Evolutionary conservation across 345 rosid genomes (phyloP).

Genomic region (Brassica nigra): DNA sequence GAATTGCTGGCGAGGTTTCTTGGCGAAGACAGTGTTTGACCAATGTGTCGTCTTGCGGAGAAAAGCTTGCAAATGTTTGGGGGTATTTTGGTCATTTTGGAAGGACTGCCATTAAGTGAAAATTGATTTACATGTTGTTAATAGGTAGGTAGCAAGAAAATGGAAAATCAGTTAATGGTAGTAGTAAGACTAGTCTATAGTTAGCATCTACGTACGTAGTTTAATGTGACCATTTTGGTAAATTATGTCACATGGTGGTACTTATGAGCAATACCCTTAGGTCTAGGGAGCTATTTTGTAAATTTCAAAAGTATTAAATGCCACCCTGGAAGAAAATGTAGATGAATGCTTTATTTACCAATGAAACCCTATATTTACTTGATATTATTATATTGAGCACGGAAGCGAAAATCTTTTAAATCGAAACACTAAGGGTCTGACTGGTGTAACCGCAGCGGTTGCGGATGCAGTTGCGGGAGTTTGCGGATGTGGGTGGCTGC

Average conservation of each 20-base stretch:
- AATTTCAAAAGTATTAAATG: not conserved
- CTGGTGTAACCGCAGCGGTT: no score
- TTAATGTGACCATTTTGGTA: constrained; percentile 25
- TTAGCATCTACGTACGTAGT: constrained; percentile 2
- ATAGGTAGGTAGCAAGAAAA: not conserved
- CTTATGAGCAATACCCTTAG: not conserved
- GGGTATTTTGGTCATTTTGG: constrained; percentile 21
- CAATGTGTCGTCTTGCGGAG: constrained; percentile 17
- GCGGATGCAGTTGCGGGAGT: no score
- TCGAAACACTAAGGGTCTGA: not conserved
- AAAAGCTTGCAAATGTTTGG: not conserved
- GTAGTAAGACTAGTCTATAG: not conserved
- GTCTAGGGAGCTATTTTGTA: constrained; percentile 8
- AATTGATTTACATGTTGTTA: constrained; percentile 12
- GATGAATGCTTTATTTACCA: no score
- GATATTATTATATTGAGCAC: no score
- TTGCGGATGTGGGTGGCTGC: no score
- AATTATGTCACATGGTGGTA: constrained; percentile 7
- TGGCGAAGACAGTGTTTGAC: constrained; percentile 47
- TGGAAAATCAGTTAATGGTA: constrained; percentile 19
- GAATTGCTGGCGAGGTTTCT: constrained; percentile 52
- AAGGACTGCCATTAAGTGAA: not conserved
- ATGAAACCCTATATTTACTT: no score
- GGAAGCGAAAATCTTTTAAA: not conserved
- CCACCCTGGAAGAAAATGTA: no score